Conservation (phyloP, 208 protist species). For the Vickermania ingenoplastis region DNA sequence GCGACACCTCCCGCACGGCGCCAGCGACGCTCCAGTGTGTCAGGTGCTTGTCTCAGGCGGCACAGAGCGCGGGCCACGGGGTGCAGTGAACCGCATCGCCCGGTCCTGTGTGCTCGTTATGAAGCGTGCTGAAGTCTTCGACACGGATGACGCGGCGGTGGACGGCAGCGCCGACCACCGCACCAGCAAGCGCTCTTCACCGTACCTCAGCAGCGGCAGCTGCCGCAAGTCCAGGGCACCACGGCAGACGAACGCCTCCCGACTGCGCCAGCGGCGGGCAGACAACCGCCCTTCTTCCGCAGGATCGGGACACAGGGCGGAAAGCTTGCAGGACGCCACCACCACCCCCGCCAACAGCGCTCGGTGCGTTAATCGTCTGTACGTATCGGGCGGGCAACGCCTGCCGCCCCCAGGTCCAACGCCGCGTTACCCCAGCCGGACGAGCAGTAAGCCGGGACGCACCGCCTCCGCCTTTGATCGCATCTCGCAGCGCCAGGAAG, state of each 20-base stretch:
- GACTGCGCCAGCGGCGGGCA: background rate
- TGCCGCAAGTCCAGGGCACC: no score
- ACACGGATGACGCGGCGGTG: background rate
- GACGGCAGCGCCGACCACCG: background rate
- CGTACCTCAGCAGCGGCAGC: background rate
- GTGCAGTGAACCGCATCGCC: slow-evolving; percentile 23
- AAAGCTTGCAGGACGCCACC: background rate
- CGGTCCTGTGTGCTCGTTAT: background rate
- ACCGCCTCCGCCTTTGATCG: background rate
- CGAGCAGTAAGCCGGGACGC: background rate
- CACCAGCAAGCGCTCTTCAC: background rate
- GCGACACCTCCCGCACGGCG: background rate
- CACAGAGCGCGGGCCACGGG: slow-evolving; percentile 42
- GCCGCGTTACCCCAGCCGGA: background rate
- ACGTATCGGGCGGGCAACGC: background rate
- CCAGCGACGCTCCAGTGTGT: slow-evolving; percentile 8
- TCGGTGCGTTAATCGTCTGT: background rate
- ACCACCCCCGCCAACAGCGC: background rate
- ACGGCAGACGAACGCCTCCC: background rate
- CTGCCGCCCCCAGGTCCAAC: background rate
- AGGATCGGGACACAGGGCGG: background rate
- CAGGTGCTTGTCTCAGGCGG: slow-evolving; percentile 48
- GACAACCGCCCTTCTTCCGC: background rate
- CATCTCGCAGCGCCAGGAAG: background rate
- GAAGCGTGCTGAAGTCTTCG: background rate